Base-by-base conservation (phyloP, 1,284 basidiomycete genomes). In the Volvariella surrecta region DNA sequence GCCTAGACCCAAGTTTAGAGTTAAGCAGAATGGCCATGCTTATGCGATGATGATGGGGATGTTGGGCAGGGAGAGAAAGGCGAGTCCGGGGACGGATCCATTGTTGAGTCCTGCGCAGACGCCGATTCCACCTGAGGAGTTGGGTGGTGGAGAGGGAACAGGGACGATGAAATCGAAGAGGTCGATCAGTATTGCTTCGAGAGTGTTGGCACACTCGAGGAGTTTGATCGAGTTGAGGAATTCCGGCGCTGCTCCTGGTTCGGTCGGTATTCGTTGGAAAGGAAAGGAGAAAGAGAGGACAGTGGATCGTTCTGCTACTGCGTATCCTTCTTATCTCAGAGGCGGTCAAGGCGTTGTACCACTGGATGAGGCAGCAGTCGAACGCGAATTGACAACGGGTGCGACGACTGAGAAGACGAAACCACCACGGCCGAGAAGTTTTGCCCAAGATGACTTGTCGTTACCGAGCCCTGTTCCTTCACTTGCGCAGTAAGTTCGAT, bases 1-100 rank as follows among this genome's bases (percentile, higher is more conserved):
- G 45, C 85, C 84, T 2, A 71, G 82, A 0, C 85, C 84, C 3
- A 69, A 82, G 39, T 73, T 88, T 51, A 75, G 72, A 52, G 48
- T 79, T 44, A 67, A 64, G 52, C 54, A 62, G 40, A 31, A 13
- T 37, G 42, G 32, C 13, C 22, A 22, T 7, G 34, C 16, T n/a
- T 19, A 7, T n/a, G 15, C n/a, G 9, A 32, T 10, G 30, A 10
- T n/a, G 30, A 32, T 9, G 30, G n/a, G n/a, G n/a, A n/a, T n/a
- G n/a, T n/a, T n/a, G n/a, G n/a, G n/a, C n/a, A n/a, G 24, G 11
- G 24, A 28, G 6, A 28, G 24, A 11, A 28, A 28, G 24, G 6
- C 11, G 24, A 28, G 24, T 28, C 6, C 24, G 6, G 24, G 24
- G 11, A 11, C 24, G 24, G 24, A 28, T 6, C 6, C 6, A 11